phyloP scores from a whole-genome alignment of 192 early-diverging fungal species.

The Geranomyces variabilis region DNA sequence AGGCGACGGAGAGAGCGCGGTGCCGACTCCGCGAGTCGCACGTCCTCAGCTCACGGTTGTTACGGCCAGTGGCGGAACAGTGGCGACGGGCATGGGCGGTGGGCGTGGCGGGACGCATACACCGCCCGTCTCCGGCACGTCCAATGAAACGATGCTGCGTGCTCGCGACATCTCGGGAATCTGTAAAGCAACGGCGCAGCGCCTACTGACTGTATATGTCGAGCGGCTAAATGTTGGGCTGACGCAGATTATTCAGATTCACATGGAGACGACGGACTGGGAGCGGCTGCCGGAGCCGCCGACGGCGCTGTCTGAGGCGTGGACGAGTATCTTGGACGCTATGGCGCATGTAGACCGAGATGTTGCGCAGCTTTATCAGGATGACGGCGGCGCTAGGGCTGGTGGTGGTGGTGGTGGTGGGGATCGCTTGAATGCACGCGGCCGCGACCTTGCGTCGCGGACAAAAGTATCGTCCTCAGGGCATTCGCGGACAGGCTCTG shows the following conservation, averaged over 20 bases:
- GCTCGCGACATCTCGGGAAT: slow-evolving; percentile 30
- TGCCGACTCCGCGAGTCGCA: neutral
- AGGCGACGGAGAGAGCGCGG: slow-evolving; percentile 3
- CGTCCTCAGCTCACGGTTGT: slow-evolving; percentile 21
- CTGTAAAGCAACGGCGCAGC: slow-evolving; percentile 24
- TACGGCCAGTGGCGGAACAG: slow-evolving; percentile 30
- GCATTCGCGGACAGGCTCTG: neutral
- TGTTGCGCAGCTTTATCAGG: slow-evolving; percentile 30
- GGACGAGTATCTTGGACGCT: slow-evolving; percentile 6
- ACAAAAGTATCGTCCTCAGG: neutral
- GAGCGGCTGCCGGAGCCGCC: neutral
- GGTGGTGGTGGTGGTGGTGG: neutral
- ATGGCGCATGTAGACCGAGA: slow-evolving; percentile 1
- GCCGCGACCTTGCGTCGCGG: neutral
- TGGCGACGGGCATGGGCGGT: neutral
- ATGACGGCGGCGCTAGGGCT: slow-evolving; percentile 6
- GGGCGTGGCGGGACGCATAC: slow-evolving; percentile 3
- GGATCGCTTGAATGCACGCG: neutral
- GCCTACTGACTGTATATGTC: slow-evolving; percentile 22
- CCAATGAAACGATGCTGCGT: slow-evolving; percentile 26
- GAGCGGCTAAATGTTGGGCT: slow-evolving; percentile 2
- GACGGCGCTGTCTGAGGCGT: neutral
- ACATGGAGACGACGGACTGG: slow-evolving; percentile 21
- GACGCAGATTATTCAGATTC: slow-evolving; percentile 7
- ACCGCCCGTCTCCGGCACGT: slow-evolving; percentile 16